Conservation (phyloP, 768 basidiomycete genomes). For the Lyophyllum atratum region DNA sequence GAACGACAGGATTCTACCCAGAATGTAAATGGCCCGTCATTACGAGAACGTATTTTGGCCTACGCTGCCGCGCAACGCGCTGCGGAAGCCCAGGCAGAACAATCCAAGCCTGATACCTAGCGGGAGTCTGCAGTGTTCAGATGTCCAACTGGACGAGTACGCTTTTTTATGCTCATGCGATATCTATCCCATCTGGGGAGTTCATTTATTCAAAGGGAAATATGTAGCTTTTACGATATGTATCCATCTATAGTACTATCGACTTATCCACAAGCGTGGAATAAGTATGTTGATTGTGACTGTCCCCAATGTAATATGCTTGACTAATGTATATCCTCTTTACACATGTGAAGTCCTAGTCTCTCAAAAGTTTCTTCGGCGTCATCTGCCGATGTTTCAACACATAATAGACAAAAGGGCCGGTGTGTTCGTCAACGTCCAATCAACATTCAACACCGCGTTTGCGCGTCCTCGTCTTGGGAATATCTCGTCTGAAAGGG, state of each 20-base stretch:
- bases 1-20: constrained; percentile 5
- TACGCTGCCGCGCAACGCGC: constrained; percentile 18
- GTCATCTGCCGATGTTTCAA: too few relatives aligned
- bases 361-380: too few relatives aligned
- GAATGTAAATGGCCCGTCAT: constrained; percentile 4
- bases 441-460: too few relatives aligned
- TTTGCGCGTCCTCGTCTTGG: too few relatives aligned
- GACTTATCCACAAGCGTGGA: not conserved
- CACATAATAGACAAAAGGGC: too few relatives aligned
- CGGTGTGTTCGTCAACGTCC: too few relatives aligned
- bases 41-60: constrained; percentile 12
- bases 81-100: constrained; percentile 3
- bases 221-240: not conserved
- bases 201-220: not conserved
- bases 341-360: too few relatives aligned
- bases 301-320: too few relatives aligned
- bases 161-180: not conserved
- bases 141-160: not conserved
- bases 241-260: not conserved
- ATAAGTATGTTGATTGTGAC: not conserved
- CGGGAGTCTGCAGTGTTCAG: not conserved
- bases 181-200: not conserved
- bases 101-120: not conserved
- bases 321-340: too few relatives aligned
- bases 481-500: too few relatives aligned